Conservation (phyloP, 2,329 filamentous ascomycete genomes). For the Aspergillus glaucus region DNA sequence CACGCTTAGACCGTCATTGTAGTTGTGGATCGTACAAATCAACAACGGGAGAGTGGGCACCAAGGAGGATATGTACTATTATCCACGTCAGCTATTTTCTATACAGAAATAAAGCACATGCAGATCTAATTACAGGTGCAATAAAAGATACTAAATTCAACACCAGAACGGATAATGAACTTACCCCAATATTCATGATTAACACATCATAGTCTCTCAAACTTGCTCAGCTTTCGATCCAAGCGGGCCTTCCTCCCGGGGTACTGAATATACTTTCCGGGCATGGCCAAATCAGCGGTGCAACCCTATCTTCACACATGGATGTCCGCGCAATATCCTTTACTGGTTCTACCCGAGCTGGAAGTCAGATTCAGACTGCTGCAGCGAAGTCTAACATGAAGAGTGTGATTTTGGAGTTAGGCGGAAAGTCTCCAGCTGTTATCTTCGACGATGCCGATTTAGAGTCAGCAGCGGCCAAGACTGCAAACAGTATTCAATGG, state of each 20-base stretch:
- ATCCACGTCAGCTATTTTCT: too few species aligned
- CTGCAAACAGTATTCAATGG: slow-evolving; percentile 45
- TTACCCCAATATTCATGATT: too few species aligned
- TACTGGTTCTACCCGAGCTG: slow-evolving; percentile 36
- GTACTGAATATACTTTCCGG: slow-evolving; percentile 53
- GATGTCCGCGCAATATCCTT: slow-evolving; percentile 17
- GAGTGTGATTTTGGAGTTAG: slow-evolving; percentile 27
- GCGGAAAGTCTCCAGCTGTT: slow-evolving; percentile 30
- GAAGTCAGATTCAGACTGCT: slow-evolving; percentile 44
- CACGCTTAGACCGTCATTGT: too few species aligned
- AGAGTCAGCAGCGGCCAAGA: slow-evolving; percentile 39
- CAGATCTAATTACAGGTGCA: too few species aligned
- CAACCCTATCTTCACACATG: slow-evolving; percentile 7
- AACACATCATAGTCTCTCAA: too few species aligned
- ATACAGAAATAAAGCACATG: too few species aligned
- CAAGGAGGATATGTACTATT: too few species aligned
- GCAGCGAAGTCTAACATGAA: slow-evolving; percentile 34
- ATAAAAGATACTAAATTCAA: too few species aligned
- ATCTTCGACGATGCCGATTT: slow-evolving; percentile 39
- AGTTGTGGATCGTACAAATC: too few species aligned
- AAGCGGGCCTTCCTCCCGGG: slow-evolving; percentile 6
- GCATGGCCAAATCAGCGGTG: slow-evolving; percentile 49
- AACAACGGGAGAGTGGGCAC: too few species aligned
- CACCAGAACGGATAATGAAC: too few species aligned
- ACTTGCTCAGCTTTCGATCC: background rate